Evolutionary conservation across 257 asterid species (phyloP).

Genomic region (Scutellaria baicalensis): DNA sequence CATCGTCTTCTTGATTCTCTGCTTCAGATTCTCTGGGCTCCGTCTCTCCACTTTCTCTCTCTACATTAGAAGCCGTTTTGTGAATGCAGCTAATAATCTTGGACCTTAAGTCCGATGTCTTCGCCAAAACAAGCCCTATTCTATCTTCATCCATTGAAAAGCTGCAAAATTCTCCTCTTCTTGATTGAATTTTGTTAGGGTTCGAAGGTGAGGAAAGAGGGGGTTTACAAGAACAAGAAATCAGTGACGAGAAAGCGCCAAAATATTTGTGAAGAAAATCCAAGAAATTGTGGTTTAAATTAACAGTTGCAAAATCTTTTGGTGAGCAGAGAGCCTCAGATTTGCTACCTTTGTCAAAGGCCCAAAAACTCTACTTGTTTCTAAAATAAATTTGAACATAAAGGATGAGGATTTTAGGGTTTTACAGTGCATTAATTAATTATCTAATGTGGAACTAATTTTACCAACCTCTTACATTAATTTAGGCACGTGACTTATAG

Average conservation of each 20-base stretch:
- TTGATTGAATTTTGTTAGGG: not conserved
- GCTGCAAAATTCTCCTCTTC: not conserved
- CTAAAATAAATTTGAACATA: not conserved
- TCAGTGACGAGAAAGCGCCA: constrained; percentile 24
- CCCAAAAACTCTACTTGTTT: constrained; percentile 11
- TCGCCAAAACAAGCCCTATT: constrained; percentile 40
- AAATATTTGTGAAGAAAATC: constrained; percentile 19
- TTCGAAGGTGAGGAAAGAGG: not conserved
- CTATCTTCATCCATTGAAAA: constrained; percentile 35
- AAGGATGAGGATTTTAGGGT: not conserved
- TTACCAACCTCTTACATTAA: too few relatives aligned
- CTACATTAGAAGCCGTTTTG: constrained; percentile 13
- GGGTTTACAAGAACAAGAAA: constrained; percentile 12
- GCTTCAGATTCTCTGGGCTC: constrained; percentile 11
- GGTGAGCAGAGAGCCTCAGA: constrained; percentile 15
- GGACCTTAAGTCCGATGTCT: constrained; percentile 42
- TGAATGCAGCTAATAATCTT: constrained; percentile 40
- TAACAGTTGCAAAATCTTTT: not conserved
- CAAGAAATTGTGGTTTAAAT: constrained; percentile 30
- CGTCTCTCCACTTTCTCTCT: constrained; percentile 7
- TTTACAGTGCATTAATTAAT: not conserved
- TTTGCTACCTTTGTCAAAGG: constrained; percentile 7
- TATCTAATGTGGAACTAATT: not conserved
- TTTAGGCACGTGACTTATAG: too few relatives aligned
- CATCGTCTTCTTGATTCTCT: constrained; percentile 18